Evolutionary conservation across 2,329 filamentous ascomycete genomes (phyloP).

Genomic region (Metarhizium brunneum): DNA sequence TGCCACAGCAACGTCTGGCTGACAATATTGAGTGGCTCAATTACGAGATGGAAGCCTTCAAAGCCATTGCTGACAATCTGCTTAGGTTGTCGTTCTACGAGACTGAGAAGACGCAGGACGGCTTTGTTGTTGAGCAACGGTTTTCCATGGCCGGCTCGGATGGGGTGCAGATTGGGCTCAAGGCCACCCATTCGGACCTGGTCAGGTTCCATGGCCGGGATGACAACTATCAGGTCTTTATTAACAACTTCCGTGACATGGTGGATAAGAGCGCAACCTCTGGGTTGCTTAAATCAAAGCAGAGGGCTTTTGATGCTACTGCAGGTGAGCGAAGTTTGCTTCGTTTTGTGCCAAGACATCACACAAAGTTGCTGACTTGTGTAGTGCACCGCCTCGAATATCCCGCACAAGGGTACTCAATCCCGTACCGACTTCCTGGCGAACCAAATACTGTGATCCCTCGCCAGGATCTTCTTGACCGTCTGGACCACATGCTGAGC

Average conservation of each 20-base stretch:
- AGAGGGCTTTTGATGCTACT: constrained; percentile 10
- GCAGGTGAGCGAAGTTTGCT: constrained; percentile 6
- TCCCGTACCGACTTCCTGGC: constrained; percentile 10
- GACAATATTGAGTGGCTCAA: constrained; percentile 16
- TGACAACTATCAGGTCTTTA: constrained; percentile 15
- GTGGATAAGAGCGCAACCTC: constrained; percentile 8
- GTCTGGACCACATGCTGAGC: constrained; percentile 10
- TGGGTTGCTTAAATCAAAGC: constrained; percentile 12
- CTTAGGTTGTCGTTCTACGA: constrained; percentile 17
- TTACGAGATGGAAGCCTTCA: constrained; percentile 18
- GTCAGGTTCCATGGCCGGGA: constrained; percentile 16
- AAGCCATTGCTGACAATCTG: constrained; percentile 14
- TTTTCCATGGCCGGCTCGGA: constrained; percentile 16
- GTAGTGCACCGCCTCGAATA: constrained; percentile 12
- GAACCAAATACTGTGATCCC: constrained; percentile 8
- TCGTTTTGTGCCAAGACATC: constrained; percentile 1
- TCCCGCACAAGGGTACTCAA: constrained; percentile 9
- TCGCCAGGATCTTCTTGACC: constrained; percentile 10
- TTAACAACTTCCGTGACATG: constrained; percentile 14
- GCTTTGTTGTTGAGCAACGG: constrained; percentile 16
- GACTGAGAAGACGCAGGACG: constrained; percentile 13
- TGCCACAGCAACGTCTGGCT: constrained; percentile 7
- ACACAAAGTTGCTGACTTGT: background rate
- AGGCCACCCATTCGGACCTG: constrained; percentile 14
- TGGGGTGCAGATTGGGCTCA: constrained; percentile 14